Evolutionary conservation across 345 rosid genomes (phyloP), one percentile per base, ranked within the genome.

Genomic region (Viola odorata): DNA sequence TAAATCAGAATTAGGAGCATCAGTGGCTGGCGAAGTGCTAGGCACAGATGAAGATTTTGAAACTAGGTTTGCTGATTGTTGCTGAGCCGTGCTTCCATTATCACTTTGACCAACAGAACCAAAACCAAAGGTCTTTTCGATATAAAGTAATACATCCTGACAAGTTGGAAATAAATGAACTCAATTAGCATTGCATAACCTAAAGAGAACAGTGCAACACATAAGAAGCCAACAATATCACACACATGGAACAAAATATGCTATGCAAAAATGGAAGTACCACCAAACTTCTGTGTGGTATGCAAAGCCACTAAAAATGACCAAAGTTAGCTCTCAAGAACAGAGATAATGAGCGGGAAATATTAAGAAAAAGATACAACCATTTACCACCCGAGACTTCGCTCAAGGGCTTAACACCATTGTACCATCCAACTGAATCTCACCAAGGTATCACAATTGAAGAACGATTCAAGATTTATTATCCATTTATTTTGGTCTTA

Each of bases 111-210:
- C 80, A 69, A 62, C 82, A 70, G 59, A 69, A 62, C 86, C 73
- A 71, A 75, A 85, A 69, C 84, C 84, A 71, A 84, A 86, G 48
- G 89, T 77, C 69, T 79, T 94, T 52, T 83, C 99, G 65, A 94
- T 65, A 80, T 86, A 82, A 68, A 73, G 70, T 57, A 91, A 82
- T 48, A 94, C 89, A 70, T 75, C 96, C 99, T 94, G 91, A 49
- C 69, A 41, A 47, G 63, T 48, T 48, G 65, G 41, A 52, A 74
- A 64, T 12, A 57, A 7, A 32, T 55, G 12, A 17, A 61, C 32
- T 54, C 61, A 67, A 58, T 66, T 41, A 41, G 41, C 17, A 12
- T 6, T n/a, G 14, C 32, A 23, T 23, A 23, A 23, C 32, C 32
- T 23, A 23, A 23, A 23, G 32, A 23, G 32, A 23, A 23, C 32